Evolutionary conservation across 768 basidiomycete genomes (phyloP).

Genomic region (Russula sp.): DNA sequence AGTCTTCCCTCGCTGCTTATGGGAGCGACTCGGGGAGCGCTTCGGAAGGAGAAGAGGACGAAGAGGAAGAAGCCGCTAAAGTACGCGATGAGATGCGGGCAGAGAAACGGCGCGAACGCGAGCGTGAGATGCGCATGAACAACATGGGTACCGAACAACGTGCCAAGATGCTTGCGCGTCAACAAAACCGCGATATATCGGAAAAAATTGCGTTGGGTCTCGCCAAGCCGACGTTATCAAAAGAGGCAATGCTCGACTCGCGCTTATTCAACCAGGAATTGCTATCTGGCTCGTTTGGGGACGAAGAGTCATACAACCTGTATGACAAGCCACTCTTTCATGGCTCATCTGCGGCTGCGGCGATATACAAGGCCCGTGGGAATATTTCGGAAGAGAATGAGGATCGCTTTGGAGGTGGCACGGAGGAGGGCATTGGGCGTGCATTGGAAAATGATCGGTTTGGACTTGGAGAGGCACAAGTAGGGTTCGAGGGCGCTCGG

Average conservation of each 20-base stretch:
- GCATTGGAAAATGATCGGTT: constrained; percentile 94
- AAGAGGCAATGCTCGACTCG: constrained; percentile 96
- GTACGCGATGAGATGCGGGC: constrained; percentile 86
- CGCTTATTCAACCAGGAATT: constrained; percentile 97
- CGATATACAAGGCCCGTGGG: constrained; percentile 96
- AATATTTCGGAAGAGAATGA: constrained; percentile 82
- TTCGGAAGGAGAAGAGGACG: constrained; percentile 48
- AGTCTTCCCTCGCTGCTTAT: constrained; percentile 76
- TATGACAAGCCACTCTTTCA: constrained; percentile 96
- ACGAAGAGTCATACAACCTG: constrained; percentile 89
- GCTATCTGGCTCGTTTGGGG: constrained; percentile 71
- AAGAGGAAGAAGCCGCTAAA: constrained; percentile 72
- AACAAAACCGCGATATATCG: constrained; percentile 98
- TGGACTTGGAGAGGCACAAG: constrained; percentile 71
- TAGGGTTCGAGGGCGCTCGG: constrained; percentile 88
- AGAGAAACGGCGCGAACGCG: constrained; percentile 90
- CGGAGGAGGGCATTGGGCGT: constrained; percentile 88
- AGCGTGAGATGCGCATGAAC: constrained; percentile 97
- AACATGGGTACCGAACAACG: constrained; percentile 98
- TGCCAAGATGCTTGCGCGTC: constrained; percentile 90
- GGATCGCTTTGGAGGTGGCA: constrained; percentile 90
- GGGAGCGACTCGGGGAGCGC: constrained; percentile 72
- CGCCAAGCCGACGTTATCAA: constrained; percentile 92
- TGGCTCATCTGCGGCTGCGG: constrained; percentile 93
- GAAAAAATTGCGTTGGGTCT: constrained; percentile 98